phyloP scores from a whole-genome alignment of 768 basidiomycete genomes.

The Tubosaeta sp. region DNA sequence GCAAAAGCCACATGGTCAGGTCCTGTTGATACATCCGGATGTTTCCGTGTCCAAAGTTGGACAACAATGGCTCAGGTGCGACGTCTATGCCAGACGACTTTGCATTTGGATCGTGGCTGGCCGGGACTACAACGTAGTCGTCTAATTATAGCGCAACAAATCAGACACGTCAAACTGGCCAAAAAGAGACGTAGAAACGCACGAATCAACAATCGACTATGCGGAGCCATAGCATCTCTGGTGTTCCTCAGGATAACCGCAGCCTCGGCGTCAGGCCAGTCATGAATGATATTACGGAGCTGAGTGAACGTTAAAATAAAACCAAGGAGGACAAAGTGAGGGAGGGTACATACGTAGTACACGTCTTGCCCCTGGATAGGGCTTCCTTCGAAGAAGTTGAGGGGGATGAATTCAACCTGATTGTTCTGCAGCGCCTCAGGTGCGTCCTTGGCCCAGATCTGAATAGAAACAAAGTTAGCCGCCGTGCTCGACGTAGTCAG shows the following conservation, averaged over 20 bases:
- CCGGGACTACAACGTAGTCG: constrained; percentile 19
- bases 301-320: background rate
- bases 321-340: no score
- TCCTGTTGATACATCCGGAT: constrained; percentile 42
- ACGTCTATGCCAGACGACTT: constrained; percentile 16
- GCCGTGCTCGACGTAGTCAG: background rate
- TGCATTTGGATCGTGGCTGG: constrained; percentile 5
- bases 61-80: constrained; percentile 34
- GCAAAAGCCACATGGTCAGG: constrained; percentile 40
- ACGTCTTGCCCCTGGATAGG: constrained; percentile 20
- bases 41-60: constrained; percentile 43
- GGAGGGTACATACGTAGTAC: constrained; percentile 25
- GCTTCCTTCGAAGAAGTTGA: background rate
- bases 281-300: constrained; percentile 13
- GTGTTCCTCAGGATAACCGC: constrained; percentile 30
- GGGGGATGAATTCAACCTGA: background rate
- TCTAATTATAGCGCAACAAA: constrained; percentile 6
- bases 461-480: background rate
- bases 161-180: background rate
- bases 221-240: constrained; percentile 23
- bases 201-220: constrained; percentile 34
- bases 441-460: background rate
- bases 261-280: constrained; percentile 35
- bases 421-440: background rate
- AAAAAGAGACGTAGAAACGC: constrained; percentile 1